phyloP scores from a whole-genome alignment of 2,329 filamentous ascomycete genomes.

The Nothomitra cinnamomea region DNA sequence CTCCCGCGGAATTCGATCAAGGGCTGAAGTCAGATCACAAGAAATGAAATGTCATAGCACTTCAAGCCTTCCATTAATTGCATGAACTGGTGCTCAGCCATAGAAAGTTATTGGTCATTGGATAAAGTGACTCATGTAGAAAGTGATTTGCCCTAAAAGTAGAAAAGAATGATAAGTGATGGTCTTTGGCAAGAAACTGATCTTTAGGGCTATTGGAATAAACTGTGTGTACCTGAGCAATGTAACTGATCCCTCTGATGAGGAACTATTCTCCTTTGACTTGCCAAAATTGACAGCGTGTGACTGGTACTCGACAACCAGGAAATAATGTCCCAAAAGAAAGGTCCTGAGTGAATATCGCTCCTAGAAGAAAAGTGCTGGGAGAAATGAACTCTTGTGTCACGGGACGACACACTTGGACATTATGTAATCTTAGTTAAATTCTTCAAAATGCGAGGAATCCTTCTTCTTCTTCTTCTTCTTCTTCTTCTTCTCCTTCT shows the following conservation, averaged over 20 bases:
- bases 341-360: background rate
- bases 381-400: background rate
- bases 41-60: background rate
- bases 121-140: background rate
- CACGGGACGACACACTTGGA: too few species aligned
- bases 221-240: background rate
- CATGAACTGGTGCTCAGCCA: background rate
- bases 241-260: background rate
- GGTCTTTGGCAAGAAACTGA: background rate
- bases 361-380: background rate
- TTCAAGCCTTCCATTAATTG: background rate
- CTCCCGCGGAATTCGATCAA: too few species aligned
- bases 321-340: background rate
- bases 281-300: background rate
- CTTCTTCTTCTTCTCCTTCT: too few species aligned
- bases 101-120: background rate
- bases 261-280: background rate
- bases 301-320: background rate
- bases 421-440: too few species aligned
- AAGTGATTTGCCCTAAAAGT: too few species aligned
- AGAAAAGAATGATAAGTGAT: too few species aligned
- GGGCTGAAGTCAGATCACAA: background rate
- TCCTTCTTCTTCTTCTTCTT: too few species aligned
- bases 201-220: conserved; percentile 2
- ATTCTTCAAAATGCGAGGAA: too few species aligned